These are phyloP conservation scores for Ampelomyces quisqualis DNA, from an alignment of 2,329 filamentous ascomycete species.

Conservation along the genomic window DNA sequence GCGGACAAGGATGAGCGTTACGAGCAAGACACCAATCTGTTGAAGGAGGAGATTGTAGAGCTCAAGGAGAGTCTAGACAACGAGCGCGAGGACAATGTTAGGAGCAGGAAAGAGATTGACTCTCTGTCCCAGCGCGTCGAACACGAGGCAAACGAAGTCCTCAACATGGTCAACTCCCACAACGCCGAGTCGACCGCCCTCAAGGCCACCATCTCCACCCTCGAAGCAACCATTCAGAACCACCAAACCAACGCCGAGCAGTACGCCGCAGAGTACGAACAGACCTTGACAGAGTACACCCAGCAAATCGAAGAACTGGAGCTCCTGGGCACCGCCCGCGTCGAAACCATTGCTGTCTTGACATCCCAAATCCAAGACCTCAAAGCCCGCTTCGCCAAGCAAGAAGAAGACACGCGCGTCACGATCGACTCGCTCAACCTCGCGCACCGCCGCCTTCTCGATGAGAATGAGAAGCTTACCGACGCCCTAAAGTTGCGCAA, in stretches of 20 bases:
- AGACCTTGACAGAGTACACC: slow-evolving; percentile 27
- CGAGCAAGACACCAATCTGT: slow-evolving; percentile 26
- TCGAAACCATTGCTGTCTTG: slow-evolving; percentile 35
- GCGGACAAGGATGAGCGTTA: slow-evolving; percentile 30
- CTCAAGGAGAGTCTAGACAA: slow-evolving; percentile 25
- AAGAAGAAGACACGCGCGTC: slow-evolving; percentile 30
- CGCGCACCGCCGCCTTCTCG: slow-evolving; percentile 29
- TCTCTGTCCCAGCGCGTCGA: slow-evolving; percentile 34
- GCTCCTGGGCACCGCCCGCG: slow-evolving; percentile 36
- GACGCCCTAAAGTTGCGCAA: slow-evolving; percentile 32
- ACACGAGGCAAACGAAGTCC: slow-evolving; percentile 30
- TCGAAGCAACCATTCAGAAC: slow-evolving; percentile 43
- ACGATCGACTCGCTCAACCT: slow-evolving; percentile 37
- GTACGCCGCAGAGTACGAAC: slow-evolving; percentile 26
- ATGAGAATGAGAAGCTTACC: slow-evolving; percentile 34
- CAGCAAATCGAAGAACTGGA: slow-evolving; percentile 39
- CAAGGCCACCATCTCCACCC: slow-evolving; percentile 40
- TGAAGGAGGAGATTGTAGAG: slow-evolving; percentile 24
- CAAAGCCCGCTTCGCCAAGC: slow-evolving; percentile 33
- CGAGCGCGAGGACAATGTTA: slow-evolving; percentile 26
- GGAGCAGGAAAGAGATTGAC: slow-evolving; percentile 29
- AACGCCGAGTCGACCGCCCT: slow-evolving; percentile 38
- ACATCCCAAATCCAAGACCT: slow-evolving; percentile 34
- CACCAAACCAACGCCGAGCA: slow-evolving; percentile 32
- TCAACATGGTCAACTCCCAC: slow-evolving; percentile 31